Percentiles rank a stretch among this genome's conserved stretches.
Evolutionary conservation across 768 basidiomycete species (phyloP).

Genomic region (Suillus hirtellus): DNA sequence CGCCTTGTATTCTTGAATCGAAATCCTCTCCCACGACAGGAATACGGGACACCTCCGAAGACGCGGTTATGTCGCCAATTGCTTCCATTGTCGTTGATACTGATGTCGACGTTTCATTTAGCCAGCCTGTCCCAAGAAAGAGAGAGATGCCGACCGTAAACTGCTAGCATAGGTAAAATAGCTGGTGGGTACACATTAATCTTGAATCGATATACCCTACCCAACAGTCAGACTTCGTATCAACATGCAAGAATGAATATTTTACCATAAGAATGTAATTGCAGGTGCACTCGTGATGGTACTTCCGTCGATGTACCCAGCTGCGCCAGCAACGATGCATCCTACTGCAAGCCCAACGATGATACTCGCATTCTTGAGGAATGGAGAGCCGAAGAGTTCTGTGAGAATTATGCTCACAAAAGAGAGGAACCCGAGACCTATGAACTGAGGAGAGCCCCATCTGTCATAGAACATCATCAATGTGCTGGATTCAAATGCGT

Average conservation of each 20-base stretch:
- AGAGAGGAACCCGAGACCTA: conserved; percentile 84
- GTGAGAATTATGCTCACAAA: conserved; percentile 76
- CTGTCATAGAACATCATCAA: conserved; percentile 27
- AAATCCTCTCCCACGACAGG: conserved; percentile 73
- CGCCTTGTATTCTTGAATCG: conserved; percentile 82
- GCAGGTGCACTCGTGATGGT: conserved; percentile 67
- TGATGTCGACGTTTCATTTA: conserved; percentile 24
- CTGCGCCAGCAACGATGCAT: not conserved
- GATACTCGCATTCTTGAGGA: conserved; percentile 78
- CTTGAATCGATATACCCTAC: conserved; percentile 64
- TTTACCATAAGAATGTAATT: conserved; percentile 79
- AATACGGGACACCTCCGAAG: conserved; percentile 79
- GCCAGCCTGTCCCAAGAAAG: conserved; percentile 32
- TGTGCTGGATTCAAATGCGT: not conserved
- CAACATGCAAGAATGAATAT: not conserved
- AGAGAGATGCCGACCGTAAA: conserved; percentile 46
- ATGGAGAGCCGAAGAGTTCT: conserved; percentile 83
- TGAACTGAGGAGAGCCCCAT: conserved; percentile 83
- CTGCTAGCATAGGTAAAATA: conserved; percentile 60
- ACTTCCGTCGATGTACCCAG: conserved; percentile 63
- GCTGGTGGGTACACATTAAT: conserved; percentile 74
- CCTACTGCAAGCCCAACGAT: conserved; percentile 34
- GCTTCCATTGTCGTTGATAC: conserved; percentile 81
- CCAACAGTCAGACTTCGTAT: not conserved
- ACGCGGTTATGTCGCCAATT: conserved; percentile 83